Evolutionary conservation across 495 filamentous ascomycete genomes (phyloP).

Genomic region (Trypethelium eluteriae): DNA sequence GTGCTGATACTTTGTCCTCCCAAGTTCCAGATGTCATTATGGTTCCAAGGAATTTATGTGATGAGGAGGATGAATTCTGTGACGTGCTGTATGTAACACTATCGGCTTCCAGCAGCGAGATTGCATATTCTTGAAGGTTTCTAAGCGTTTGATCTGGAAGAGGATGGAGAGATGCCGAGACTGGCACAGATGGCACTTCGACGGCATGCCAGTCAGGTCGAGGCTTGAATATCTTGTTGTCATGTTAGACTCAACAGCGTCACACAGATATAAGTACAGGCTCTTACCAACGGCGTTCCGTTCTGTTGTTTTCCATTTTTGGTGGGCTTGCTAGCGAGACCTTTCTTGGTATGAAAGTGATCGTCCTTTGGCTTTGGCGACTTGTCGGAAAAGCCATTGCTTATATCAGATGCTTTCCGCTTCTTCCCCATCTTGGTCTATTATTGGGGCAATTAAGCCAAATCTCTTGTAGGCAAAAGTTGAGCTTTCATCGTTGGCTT

Average conservation of each 20-base stretch:
- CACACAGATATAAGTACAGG: neutral
- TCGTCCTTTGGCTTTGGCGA: neutral
- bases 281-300: slow-evolving; percentile 22
- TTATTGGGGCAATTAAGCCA: neutral
- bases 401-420: slow-evolving; percentile 27
- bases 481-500: neutral
- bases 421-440: slow-evolving; percentile 29
- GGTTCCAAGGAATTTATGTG: slow-evolving; percentile 86
- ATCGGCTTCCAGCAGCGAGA: slow-evolving; percentile 66
- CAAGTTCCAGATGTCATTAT: slow-evolving; percentile 96
- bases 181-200: slow-evolving; percentile 44
- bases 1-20: slow-evolving; percentile 90
- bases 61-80: slow-evolving; percentile 57
- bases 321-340: slow-evolving; percentile 19
- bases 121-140: slow-evolving; percentile 68
- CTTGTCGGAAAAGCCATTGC: slow-evolving; percentile 21
- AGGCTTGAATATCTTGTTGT: slow-evolving; percentile 59
- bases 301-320: slow-evolving; percentile 16
- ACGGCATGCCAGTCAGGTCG: slow-evolving; percentile 79
- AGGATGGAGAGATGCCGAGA: slow-evolving; percentile 47
- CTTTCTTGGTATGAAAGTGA: slow-evolving; percentile 16
- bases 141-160: slow-evolving; percentile 54
- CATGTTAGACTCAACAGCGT: slow-evolving; percentile 14
- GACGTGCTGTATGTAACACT: slow-evolving; percentile 51
- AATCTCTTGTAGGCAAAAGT: neutral